Base-by-base conservation (phyloP, 495 filamentous ascomycete species). In the Cercophora newfieldiana region DNA sequence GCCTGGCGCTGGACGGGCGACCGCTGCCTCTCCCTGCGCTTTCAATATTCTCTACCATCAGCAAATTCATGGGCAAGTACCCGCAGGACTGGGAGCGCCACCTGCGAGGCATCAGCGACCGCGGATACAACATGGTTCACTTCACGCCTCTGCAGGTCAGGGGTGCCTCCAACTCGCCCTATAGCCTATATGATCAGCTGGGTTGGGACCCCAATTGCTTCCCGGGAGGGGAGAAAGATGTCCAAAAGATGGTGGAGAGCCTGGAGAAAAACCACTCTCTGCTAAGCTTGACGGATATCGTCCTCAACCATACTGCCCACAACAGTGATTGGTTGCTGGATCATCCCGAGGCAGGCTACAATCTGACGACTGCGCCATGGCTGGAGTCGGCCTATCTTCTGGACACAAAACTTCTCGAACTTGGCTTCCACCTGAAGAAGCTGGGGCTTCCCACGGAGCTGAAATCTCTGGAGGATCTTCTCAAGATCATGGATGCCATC, bases 71-170 rank as follows among this genome's bases (percentile, higher is more conserved):
- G 90, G 96, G 96, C 44, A 87, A 88, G 71, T 95, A 91, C 71
- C 94, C 95, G 0, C 80, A 82, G 1, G 89, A 93, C 66, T 99
- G 94, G 94, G 88, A 97, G 64, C 88, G 86, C 18, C 93, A 98
- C 73, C 83, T 98, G 59, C 81, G 85, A 66, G 95, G 95, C 48
- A 95, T 98, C 68, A 87, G 89, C 65, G 87, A 90, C 57, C 85
- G 95, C 37, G 92, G 93, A 7, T 99, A 99, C 80, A 99, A 99
- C 77, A 97, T 98, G 92, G 87, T 99, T 61, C 96, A 99, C 77
- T 99, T 98, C 73, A 97, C 96, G 4, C 96, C 96, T 7, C 80
- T 98, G 69, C 95, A 93, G 84, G 82, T 90, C 61, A 87, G 96
- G 53, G 96, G 96, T 26, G 84, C 80, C 16, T 97, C 94, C 16